Evolutionary conservation across 306 rosid species (phyloP), one percentile per base, ranked within the genome.

Genomic region (Corylus americana): DNA sequence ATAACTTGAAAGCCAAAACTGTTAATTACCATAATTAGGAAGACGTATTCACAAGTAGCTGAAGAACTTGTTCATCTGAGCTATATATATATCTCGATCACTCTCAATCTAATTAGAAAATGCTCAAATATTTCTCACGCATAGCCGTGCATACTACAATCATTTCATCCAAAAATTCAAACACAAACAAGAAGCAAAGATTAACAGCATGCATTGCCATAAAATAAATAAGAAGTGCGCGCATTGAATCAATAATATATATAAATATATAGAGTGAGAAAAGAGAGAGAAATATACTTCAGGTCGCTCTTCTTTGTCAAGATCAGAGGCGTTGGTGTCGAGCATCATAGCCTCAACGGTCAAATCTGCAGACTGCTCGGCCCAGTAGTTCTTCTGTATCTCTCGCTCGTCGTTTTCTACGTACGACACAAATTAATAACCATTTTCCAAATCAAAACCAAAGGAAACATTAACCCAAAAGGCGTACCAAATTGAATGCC

Each of bases 291-390:
- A 11, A 22, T 5, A 17, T 80, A 92, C 98, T 83, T 95, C 99
- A 10, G 99, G 99, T 37, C 99, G 85, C 84, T 95, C 98, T 83
- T 92, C 97, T 58, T 89, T 92, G 79, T 95, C 98, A 7, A 95
- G 98, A 92, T 92, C 91, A 8, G 92, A 85, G 55, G 98, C 99
- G 58, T 93, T 87, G 73, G 99, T 91, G 58, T 95, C 99, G 17
- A 95, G 99, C 97, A 95, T 92, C 98, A 95, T 95, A 1, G 96
- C 85, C 86, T 95, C 99, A 0, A 95, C 85, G 0, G 99, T 93
- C 49, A 95, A 71, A 83, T 88, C 86, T 0, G 55, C 89, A 0
- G 97, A 83, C 75, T 95, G 92, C 79, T 91, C 91, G 9, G 69
- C 81, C 99, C 99, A 95, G 78, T 88, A 95, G 0, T 73, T 86